These are phyloP conservation scores for Alternaria sp. DNA, from an alignment of 2,329 filamentous ascomycete species.

Conservation along the genomic window DNA sequence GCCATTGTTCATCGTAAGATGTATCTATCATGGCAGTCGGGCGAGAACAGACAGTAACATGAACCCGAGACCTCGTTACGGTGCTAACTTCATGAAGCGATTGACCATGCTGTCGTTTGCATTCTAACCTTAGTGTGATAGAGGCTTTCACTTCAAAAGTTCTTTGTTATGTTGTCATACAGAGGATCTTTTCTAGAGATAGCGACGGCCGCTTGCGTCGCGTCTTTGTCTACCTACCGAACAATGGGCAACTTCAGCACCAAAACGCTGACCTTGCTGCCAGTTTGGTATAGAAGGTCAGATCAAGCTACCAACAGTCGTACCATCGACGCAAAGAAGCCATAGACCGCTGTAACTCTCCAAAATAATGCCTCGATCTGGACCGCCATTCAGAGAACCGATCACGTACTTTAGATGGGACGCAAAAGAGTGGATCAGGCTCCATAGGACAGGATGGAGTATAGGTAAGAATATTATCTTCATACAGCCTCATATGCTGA, in stretches of 20 bases:
- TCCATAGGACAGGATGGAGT: background rate
- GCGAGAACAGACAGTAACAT: no score
- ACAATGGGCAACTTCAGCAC: background rate
- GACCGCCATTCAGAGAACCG: background rate
- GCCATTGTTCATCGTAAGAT: no score
- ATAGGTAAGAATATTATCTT: background rate
- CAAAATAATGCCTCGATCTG: background rate
- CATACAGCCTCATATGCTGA: background rate
- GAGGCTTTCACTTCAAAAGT: background rate
- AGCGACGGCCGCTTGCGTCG: background rate
- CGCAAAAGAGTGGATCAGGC: background rate
- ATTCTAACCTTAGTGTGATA: no score
- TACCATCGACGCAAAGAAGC: background rate
- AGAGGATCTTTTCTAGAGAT: background rate
- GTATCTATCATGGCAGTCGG: no score
- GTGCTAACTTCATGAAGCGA: fast-evolving
- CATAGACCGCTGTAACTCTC: background rate
- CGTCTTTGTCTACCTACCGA: background rate
- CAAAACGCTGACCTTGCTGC: background rate
- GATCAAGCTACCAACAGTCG: no score
- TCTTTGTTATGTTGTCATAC: background rate
- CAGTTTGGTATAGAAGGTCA: background rate
- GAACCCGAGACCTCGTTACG: no score
- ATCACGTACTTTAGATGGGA: background rate
- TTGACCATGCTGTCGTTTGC: no score